Conservation (phyloP, 2,329 filamentous ascomycete species). For the Pseudogymnoascus sp. region DNA sequence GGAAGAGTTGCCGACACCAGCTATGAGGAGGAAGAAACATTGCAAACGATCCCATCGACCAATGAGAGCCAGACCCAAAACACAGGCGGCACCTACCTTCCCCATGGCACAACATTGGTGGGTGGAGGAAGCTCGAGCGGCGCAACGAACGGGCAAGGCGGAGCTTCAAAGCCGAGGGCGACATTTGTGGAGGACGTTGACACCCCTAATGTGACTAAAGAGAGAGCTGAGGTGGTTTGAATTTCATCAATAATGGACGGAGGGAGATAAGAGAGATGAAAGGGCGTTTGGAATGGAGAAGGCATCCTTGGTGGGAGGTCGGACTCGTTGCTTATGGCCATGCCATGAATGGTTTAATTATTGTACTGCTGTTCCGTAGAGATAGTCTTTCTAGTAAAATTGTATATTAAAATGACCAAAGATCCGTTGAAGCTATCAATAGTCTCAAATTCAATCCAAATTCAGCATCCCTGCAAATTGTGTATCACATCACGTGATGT, state of each 20-base stretch:
- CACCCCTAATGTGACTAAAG: neutral
- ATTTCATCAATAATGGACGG: constrained; percentile 1
- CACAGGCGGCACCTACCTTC: neutral
- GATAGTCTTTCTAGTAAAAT: constrained; percentile 3
- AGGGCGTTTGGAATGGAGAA: constrained; percentile 4
- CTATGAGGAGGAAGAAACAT: neutral
- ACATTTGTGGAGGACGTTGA: neutral
- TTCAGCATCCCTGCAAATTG: neutral
- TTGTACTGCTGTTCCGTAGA: neutral
- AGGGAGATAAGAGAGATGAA: neutral
- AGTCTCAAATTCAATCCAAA: neutral
- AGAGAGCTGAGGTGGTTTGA: constrained; percentile 1
- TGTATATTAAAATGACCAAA: neutral
- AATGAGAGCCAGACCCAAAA: neutral
- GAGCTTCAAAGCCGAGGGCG: neutral
- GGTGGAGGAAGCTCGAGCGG: neutral
- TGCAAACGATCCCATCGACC: neutral
- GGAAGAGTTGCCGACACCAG: neutral
- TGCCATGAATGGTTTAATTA: neutral
- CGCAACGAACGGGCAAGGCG: neutral
- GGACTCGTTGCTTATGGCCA: constrained; percentile 1
- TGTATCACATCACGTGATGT: neutral
- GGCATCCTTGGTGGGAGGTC: neutral
- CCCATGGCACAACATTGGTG: neutral
- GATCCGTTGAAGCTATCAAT: neutral